Base-by-base conservation (phyloP, 2,329 filamentous ascomycete genomes). In the Ceratocystiopsis brevicomis region DNA sequence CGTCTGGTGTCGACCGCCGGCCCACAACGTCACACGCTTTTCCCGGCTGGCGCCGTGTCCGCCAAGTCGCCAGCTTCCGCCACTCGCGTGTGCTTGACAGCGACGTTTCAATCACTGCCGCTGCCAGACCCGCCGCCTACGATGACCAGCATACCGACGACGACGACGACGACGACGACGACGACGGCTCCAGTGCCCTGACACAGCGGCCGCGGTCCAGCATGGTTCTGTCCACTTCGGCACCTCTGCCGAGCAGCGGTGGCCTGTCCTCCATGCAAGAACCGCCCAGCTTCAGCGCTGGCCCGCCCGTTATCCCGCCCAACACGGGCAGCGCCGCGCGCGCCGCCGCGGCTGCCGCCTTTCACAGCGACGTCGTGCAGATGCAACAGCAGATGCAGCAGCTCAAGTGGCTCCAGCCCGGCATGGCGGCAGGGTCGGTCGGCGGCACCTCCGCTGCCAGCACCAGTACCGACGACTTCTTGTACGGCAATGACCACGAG, bases 281-380 rank as follows among this genome's bases (percentile, higher is more conserved):
- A n/a, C 63, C 65, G 0, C 69, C 70, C 3, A 69, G 68, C 4
- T 57, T 64, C 45, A 65, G 65, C 30, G 60, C 61, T 32, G 70
- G 69, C 45, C 75, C 75, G 5, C 74, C 75, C 0, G 59, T 76
- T 45, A 77, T 79, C 25, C 75, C 75, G 4, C 60, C 61, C 12
- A 67, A 75, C 44, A 70, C 66, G 0, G 74, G 75, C 34, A 69
- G 66, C n/a, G 73, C 72, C 2, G 73, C 73, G 30, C 73, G 76
- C 45, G 70, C 74, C 17, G 61, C 63, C 9, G 68, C 73, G 0
- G 73, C 69, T 4, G 73, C 71, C 12, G 63, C 72, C 44, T 71
- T 76, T 50, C 74, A 75, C 41, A 53, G 42, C 38, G 51, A 54
- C 8, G 47, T 47, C 2, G 44, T 52, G 48, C 61, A 56, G 35